Evolutionary conservation across 2,329 filamentous ascomycete species (phyloP), one percentile per base, ranked within the genome.

Genomic region (Claviceps monticola): DNA sequence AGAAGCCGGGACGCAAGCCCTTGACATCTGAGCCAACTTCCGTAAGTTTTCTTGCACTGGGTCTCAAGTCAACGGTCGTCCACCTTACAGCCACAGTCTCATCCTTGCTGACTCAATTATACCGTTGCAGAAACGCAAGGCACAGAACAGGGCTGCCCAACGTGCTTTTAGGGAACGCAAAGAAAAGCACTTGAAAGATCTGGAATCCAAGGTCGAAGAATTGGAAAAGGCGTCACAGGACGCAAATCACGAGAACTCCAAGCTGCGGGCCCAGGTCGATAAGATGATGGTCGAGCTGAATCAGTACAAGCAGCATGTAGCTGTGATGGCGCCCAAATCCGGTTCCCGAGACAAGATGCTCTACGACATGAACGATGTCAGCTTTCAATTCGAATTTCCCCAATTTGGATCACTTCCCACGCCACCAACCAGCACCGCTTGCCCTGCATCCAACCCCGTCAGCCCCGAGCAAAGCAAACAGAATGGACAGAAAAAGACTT

Each of bases 1-100:
- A 97, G 80, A 98, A 97, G 71, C 91, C 93, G 4, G 93, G 93
- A 49, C 82, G 93, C 56, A 98, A 98, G 74, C 93, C 91, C 19
- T 75, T 97, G 61, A 97, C 88, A 47, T 94, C 88, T 21, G 93
- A 97, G 68, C 93, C 93, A 23, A 97, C 87, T 59, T 93, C 90
- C 59, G 91, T 97, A 82, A 74, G 90, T 80, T 55, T 43, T 6
- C 19, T 13, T 21, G 2, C 21, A 9, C 17, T 23, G 29, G 29
- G 29, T 4, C 29, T 34, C 29, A 4, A 34, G 9, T 34, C 29
- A 34, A 34, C 3, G 29, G 9, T 34, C 29, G 29, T 11, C 29
- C 29, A 34, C 29, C 2, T 11, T 4, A 34, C 29, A 34, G 29
- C 29, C 29, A 34, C 26, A 16, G 13, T 16, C 46, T 11, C 49